These are phyloP conservation scores for Castanopsis chinensis DNA, from an alignment of 306 rosid genomes.

Conservation along the genomic window DNA sequence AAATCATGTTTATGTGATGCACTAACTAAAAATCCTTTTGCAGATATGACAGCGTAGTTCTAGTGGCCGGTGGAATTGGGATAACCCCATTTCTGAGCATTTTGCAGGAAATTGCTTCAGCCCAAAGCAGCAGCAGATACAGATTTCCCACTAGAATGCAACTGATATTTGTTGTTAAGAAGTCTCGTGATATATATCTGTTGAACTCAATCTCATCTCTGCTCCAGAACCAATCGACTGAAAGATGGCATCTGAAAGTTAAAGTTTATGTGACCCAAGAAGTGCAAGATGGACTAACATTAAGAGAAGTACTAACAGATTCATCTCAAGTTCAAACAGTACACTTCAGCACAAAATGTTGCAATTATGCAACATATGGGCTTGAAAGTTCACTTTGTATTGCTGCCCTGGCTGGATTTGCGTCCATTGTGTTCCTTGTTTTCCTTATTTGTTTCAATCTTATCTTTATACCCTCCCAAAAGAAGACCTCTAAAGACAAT, in stretches of 20 bases:
- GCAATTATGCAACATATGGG: slow-evolving; percentile 52
- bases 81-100: slow-evolving; percentile 86
- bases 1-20: background rate
- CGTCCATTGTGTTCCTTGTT: slow-evolving; percentile 47
- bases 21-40: slow-evolving; percentile 21
- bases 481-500: slow-evolving; percentile 41
- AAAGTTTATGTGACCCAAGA: slow-evolving; percentile 80
- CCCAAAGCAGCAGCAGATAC: slow-evolving; percentile 19
- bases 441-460: slow-evolving; percentile 56
- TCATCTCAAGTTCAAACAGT: slow-evolving; percentile 44
- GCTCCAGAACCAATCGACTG: slow-evolving; percentile 42
- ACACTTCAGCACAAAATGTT: slow-evolving; percentile 38
- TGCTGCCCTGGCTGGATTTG: slow-evolving; percentile 60
- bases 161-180: slow-evolving; percentile 61
- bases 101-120: slow-evolving; percentile 59
- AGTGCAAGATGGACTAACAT: slow-evolving; percentile 37
- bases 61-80: slow-evolving; percentile 90
- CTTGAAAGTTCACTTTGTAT: slow-evolving; percentile 58
- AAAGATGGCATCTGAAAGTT: slow-evolving; percentile 42
- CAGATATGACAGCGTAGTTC: slow-evolving; percentile 74
- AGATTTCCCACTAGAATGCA: slow-evolving; percentile 50
- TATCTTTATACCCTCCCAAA: slow-evolving; percentile 39
- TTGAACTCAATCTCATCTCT: slow-evolving; percentile 59
- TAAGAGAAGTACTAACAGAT: slow-evolving; percentile 42
- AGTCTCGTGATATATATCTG: slow-evolving; percentile 56